Percentiles rank a stretch among this genome's conserved stretches.
These are phyloP conservation scores for Boletus reticuloceps DNA, from an alignment of 768 basidiomycete genomes.

Conservation along the genomic window DNA sequence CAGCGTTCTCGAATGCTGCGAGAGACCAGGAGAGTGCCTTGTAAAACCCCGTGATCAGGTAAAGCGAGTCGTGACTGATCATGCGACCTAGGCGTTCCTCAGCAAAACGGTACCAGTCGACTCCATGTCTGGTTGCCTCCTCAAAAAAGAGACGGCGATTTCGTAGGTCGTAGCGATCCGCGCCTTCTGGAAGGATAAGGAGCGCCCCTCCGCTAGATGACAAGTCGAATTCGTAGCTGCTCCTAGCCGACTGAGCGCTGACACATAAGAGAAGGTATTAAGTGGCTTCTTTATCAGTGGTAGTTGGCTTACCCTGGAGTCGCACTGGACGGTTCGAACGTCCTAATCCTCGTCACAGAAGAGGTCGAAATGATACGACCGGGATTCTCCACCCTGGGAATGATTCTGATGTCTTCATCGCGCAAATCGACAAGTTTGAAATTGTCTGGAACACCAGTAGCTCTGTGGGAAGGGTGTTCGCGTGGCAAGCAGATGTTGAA, in stretches of 20 bases:
- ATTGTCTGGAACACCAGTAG: slow-evolving; percentile 20
- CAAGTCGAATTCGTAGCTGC: slow-evolving; percentile 8
- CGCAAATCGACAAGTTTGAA: slow-evolving; percentile 22
- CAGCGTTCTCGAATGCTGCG: slow-evolving; percentile 12
- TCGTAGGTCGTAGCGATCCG: slow-evolving; percentile 18
- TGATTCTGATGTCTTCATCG: neutral
- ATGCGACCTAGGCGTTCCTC: slow-evolving; percentile 7
- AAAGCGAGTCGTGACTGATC: slow-evolving; percentile 16
- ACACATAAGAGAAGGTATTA: neutral
- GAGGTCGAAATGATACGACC: slow-evolving; percentile 4
- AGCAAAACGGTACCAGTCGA: slow-evolving; percentile 28
- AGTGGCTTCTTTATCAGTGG: neutral
- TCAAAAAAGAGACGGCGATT: slow-evolving; percentile 17
- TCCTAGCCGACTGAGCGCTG: neutral
- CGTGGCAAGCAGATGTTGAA: slow-evolving; percentile 37
- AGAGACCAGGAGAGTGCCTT: slow-evolving; percentile 26
- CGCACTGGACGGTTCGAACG: neutral
- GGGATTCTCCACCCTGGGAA: neutral
- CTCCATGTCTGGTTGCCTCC: slow-evolving; percentile 17
- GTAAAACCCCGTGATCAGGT: slow-evolving; percentile 23
- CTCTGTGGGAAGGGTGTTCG: slow-evolving; percentile 20
- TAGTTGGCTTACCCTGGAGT: neutral
- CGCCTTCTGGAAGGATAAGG: slow-evolving; percentile 33
- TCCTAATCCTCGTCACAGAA: neutral
- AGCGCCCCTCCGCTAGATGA: slow-evolving; percentile 28